Conservation (phyloP, 2,329 filamentous ascomycete species). For the Pseudocercospora pini-densiflorae region DNA sequence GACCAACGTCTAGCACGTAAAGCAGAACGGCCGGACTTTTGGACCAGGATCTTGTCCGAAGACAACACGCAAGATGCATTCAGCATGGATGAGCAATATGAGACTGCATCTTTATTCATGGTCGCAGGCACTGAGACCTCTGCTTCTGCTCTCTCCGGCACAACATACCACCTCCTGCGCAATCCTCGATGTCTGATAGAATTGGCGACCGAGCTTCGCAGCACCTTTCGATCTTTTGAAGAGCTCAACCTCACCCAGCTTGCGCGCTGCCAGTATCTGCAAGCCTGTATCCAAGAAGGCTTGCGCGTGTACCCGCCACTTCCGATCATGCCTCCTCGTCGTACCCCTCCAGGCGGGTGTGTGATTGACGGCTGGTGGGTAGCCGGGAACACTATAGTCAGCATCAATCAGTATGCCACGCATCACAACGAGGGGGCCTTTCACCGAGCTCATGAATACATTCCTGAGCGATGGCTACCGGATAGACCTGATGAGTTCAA, state of each 20-base stretch:
- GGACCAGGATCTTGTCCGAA: constrained; percentile 32
- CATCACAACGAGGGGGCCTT: constrained; percentile 22
- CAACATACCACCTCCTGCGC: constrained; percentile 39
- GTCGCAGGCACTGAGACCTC: constrained; percentile 46
- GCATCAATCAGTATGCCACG: constrained; percentile 17
- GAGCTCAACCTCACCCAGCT: constrained; percentile 42
- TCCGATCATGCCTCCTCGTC: constrained; percentile 29
- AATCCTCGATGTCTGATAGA: constrained; percentile 37
- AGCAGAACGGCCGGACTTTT: constrained; percentile 33
- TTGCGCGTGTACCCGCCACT: constrained; percentile 45
- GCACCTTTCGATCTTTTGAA: constrained; percentile 35
- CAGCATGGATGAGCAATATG: constrained; percentile 37
- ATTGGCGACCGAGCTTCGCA: constrained; percentile 43
- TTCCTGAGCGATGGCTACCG: constrained; percentile 39
- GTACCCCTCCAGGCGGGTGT: constrained; percentile 26
- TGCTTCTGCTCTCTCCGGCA: constrained; percentile 41
- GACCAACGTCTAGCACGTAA: constrained; percentile 32
- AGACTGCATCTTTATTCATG: constrained; percentile 41
- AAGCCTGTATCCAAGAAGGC: constrained; percentile 43
- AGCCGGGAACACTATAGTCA: constrained; percentile 23
- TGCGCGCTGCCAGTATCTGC: constrained; percentile 42
- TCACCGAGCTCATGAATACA: constrained; percentile 33
- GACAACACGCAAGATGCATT: constrained; percentile 16
- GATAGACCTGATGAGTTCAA: constrained; percentile 16
- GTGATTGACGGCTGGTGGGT: constrained; percentile 27